phyloP scores from a whole-genome alignment of 2,329 filamentous ascomycete species.

The Pezicula radicicola region DNA sequence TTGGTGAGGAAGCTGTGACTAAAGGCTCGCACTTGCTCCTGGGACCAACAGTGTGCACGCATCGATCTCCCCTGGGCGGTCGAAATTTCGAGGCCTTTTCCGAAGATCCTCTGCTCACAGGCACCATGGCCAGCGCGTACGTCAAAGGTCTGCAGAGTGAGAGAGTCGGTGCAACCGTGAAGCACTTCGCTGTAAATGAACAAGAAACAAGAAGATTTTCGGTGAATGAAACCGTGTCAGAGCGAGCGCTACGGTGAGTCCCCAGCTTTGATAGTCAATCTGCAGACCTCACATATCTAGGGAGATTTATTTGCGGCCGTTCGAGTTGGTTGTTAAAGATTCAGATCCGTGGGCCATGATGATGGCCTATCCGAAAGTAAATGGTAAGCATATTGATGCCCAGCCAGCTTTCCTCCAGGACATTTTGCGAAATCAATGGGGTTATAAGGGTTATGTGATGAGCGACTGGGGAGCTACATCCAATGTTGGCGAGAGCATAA shows the following conservation, averaged over 20 bases:
- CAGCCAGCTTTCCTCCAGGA: slow-evolving; percentile 19
- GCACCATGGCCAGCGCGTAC: slow-evolving; percentile 24
- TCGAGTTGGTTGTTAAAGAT: slow-evolving; percentile 27
- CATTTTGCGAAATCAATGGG: slow-evolving; percentile 27
- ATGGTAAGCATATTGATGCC: slow-evolving; percentile 25
- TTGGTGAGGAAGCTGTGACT: slow-evolving; percentile 24
- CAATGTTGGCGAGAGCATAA: slow-evolving; percentile 23
- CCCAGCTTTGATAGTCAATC: not conserved
- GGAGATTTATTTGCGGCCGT: slow-evolving; percentile 27
- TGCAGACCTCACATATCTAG: not conserved
- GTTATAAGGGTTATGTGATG: slow-evolving; percentile 27
- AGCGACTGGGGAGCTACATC: slow-evolving; percentile 28
- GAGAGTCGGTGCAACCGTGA: slow-evolving; percentile 25
- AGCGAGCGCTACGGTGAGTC: slow-evolving; percentile 20
- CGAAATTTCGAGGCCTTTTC: slow-evolving; percentile 29
- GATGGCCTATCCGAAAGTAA: slow-evolving; percentile 28
- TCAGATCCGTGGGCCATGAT: slow-evolving; percentile 28
- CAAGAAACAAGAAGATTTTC: slow-evolving; percentile 24
- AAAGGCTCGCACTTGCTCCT: slow-evolving; percentile 28
- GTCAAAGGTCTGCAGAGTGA: slow-evolving; percentile 24
- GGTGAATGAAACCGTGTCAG: slow-evolving; percentile 22
- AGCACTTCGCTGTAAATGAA: slow-evolving; percentile 28
- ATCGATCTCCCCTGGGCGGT: slow-evolving; percentile 24
- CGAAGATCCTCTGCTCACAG: slow-evolving; percentile 28
- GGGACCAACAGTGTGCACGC: slow-evolving; percentile 27